These are phyloP conservation scores for Aristolochia californica DNA, from an alignment of 164 flowering plant genomes.

Conservation along the genomic window DNA sequence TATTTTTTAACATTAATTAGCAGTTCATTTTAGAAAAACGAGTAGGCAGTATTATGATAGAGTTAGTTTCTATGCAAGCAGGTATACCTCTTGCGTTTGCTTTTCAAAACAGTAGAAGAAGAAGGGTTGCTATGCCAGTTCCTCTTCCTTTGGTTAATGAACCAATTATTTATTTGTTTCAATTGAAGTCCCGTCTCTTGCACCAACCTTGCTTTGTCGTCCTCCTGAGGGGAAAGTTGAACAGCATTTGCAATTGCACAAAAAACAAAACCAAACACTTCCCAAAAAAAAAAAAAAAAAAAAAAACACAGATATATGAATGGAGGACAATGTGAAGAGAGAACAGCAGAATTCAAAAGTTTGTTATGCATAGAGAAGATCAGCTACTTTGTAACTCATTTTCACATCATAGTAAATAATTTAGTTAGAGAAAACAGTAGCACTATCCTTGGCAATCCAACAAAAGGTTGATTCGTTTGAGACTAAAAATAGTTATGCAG, in stretches of 20 bases:
- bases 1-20: no score
- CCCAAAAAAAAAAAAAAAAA: not conserved
- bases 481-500: no score
- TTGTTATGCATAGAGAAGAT: no score
- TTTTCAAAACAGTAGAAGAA: slow-evolving; percentile 43
- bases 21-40: not conserved
- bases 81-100: slow-evolving; percentile 70
- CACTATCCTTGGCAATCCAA: no score
- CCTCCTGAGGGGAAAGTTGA: slow-evolving; percentile 45
- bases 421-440: no score
- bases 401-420: no score
- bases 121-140: slow-evolving; percentile 79
- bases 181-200: slow-evolving; percentile 81
- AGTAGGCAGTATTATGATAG: no score
- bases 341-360: no score
- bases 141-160: slow-evolving; percentile 83
- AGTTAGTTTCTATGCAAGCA: no score
- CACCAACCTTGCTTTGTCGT: slow-evolving; percentile 77
- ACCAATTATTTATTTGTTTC: slow-evolving; percentile 90
- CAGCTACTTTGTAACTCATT: no score
- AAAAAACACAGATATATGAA: not conserved
- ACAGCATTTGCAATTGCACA: no score
- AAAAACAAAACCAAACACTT: not conserved
- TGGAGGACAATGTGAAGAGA: not conserved
- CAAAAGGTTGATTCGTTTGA: no score